Evolutionary conservation across 2,329 filamentous ascomycete species (phyloP).

Genomic region (Thyridium curvatum): DNA sequence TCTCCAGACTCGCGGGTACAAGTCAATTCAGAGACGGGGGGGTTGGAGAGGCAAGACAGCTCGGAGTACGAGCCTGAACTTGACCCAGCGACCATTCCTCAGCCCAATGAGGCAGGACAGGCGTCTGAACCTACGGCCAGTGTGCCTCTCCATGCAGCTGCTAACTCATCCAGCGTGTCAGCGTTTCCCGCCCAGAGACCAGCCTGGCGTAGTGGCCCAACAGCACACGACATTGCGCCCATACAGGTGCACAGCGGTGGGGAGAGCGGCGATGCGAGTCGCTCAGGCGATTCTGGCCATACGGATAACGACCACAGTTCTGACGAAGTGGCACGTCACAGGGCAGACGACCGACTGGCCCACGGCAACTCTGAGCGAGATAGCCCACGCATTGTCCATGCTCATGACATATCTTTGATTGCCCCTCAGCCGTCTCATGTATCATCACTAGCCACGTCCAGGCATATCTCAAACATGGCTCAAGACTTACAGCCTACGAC

Average conservation of each 20-base stretch:
- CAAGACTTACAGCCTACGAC: conserved; percentile 24
- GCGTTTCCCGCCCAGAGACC: conserved; percentile 10
- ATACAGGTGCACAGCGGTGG: conserved; percentile 22
- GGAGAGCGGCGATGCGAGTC: conserved; percentile 34
- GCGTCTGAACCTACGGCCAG: conserved; percentile 2
- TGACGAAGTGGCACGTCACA: conserved; percentile 23
- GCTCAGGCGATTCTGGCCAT: conserved; percentile 32
- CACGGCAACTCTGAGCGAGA: no score
- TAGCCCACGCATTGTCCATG: conserved; percentile 58
- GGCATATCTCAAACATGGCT: conserved; percentile 21
- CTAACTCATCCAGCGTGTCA: not conserved
- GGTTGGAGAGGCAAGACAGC: conserved; percentile 28
- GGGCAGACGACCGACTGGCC: no score
- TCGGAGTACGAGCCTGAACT: conserved; percentile 26
- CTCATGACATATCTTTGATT: conserved; percentile 66
- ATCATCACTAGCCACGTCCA: conserved; percentile 47
- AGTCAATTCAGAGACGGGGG: conserved; percentile 26
- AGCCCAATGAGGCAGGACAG: conserved; percentile 5
- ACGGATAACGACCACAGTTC: conserved; percentile 24
- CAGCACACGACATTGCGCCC: not conserved
- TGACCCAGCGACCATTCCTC: conserved; percentile 14
- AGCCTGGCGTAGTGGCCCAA: not conserved
- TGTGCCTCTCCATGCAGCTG: conserved; percentile 1
- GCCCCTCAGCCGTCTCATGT: conserved; percentile 72
- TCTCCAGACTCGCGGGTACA: conserved; percentile 56